Evolutionary conservation across 2,329 filamentous ascomycete species (phyloP).

Genomic region (Penicillium sp.): DNA sequence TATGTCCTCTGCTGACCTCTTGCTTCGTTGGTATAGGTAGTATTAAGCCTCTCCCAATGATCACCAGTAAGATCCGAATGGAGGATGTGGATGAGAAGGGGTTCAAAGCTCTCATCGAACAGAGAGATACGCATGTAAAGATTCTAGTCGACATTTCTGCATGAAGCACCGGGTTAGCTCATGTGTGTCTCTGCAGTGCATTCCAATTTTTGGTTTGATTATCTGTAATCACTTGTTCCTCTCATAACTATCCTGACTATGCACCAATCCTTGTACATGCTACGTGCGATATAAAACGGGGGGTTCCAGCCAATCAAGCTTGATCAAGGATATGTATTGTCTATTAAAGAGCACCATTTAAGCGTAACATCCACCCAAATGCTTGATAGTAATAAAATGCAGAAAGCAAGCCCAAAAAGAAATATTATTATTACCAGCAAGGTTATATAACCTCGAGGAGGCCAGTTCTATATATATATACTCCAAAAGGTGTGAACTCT

Average conservation of each 20-base stretch:
- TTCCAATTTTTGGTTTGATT: not conserved
- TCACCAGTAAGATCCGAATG: constrained; percentile 59
- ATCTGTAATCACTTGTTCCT: not conserved
- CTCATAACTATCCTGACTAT: not conserved
- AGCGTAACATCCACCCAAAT: too few species aligned
- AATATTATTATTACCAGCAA: too few species aligned
- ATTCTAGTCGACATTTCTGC: constrained; percentile 51
- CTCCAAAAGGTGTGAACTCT: too few species aligned
- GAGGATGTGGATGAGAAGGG: constrained; percentile 59
- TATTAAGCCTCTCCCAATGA: constrained; percentile 59
- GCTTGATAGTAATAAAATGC: too few species aligned
- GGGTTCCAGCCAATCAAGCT: too few species aligned
- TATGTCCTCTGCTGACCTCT: constrained; percentile 11
- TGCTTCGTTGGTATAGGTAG: constrained; percentile 39
- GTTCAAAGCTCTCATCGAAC: constrained; percentile 56
- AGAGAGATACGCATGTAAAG: constrained; percentile 65
- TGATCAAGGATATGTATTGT: too few species aligned
- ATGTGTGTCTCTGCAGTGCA: not conserved
- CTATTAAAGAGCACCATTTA: too few species aligned
- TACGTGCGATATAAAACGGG: not conserved
- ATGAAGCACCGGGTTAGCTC: constrained; percentile 3
- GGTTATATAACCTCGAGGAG: too few species aligned
- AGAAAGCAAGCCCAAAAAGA: too few species aligned
- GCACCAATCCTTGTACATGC: not conserved
- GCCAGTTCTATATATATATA: too few species aligned